Percentiles rank a stretch among this genome's conserved stretches.
phyloP scores from a whole-genome alignment of 2,329 filamentous ascomycete genomes.

The Myriangium duriaei region DNA sequence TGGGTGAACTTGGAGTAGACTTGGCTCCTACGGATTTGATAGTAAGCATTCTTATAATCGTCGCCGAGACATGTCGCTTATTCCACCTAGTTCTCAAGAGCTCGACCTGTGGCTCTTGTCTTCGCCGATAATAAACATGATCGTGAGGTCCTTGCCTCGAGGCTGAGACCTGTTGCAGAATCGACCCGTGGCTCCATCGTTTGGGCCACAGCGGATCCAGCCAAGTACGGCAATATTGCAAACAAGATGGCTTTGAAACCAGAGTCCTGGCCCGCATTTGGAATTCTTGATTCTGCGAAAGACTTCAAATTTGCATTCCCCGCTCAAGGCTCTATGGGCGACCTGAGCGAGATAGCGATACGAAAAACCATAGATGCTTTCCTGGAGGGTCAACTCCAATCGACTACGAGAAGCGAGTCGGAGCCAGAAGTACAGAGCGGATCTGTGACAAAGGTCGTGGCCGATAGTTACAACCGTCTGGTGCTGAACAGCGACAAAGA shows the following conservation, averaged over 20 bases:
- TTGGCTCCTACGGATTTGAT: neutral
- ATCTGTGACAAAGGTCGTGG: neutral
- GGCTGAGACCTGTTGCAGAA: neutral
- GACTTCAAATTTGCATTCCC: neutral
- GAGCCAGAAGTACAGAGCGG: neutral
- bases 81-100: neutral
- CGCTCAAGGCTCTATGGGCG: neutral
- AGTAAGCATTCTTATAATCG: neutral
- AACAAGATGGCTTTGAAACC: neutral
- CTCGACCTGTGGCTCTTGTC: neutral
- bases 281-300: neutral
- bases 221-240: neutral
- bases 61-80: neutral
- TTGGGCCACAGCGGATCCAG: neutral
- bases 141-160: neutral
- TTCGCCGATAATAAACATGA: neutral
- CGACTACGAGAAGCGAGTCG: neutral
- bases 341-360: neutral
- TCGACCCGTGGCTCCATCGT: neutral
- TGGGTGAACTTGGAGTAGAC: neutral
- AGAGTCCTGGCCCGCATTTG: neutral
- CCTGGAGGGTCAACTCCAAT: neutral
- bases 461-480: neutral
- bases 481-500: neutral
- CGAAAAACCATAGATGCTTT: neutral